phyloP scores from a whole-genome alignment of 768 basidiomycete species.

The Auricularia heimuer region DNA sequence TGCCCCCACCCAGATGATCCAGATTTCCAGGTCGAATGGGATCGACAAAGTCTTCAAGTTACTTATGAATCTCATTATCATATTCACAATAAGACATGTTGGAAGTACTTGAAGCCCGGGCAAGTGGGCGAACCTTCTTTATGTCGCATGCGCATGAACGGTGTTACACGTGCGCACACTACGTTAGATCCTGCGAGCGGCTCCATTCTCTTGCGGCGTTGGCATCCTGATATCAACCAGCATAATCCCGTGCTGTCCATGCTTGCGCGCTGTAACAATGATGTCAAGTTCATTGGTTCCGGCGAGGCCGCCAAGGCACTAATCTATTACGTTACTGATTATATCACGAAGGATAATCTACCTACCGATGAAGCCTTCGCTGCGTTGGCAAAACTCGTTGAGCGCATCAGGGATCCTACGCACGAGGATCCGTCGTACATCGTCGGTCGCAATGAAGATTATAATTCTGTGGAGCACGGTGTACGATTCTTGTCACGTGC shows the following conservation, averaged over 20 bases:
- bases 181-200: not conserved
- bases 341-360: slow-evolving; percentile 3
- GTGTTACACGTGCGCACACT: not conserved
- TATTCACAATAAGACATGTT: not conserved
- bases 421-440: not conserved
- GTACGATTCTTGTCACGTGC: not conserved
- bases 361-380: not conserved
- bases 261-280: not conserved
- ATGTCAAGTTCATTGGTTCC: slow-evolving; percentile 6
- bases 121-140: not conserved
- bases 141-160: not conserved
- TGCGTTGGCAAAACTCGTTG: not conserved
- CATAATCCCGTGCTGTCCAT: not conserved
- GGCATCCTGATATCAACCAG: not conserved
- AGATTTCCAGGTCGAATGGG: not conserved
- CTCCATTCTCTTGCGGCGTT: not conserved
- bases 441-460: not conserved
- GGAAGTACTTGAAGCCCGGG: not conserved
- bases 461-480: not conserved
- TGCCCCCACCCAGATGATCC: not conserved
- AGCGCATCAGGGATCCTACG: not conserved
- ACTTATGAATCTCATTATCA: not conserved
- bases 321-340: slow-evolving; percentile 6
- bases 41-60: not conserved
- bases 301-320: slow-evolving; percentile 1